Evolutionary conservation across 768 basidiomycete species (phyloP), one percentile per base, ranked within the genome.

Genomic region (Podaxis sp.): DNA sequence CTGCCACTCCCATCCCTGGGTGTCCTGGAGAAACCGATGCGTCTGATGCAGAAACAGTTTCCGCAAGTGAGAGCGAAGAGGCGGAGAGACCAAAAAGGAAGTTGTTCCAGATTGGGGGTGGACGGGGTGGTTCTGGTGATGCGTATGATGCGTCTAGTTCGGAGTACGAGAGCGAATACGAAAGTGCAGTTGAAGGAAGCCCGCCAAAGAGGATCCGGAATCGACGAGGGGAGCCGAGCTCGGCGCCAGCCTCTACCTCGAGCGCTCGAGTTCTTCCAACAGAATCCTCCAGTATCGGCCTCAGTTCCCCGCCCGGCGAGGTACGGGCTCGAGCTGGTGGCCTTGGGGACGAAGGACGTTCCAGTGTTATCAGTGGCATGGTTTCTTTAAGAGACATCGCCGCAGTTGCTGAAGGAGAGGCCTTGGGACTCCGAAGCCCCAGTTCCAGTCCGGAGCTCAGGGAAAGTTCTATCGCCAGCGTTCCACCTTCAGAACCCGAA

Each of bases 381-480:
- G 0, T 7, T 19, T 19, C n/a, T 19, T 17, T 19, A 19, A 22
- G 43, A 7, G 43, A 46, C 19, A 46, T 17, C 43, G 7, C 7
- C 43, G 2, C 17, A 46, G 43, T 2, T 17, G 43, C 19, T 17
- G n/a, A 46, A 17, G 7, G 43, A 46, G 43, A 46, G 40, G 40
- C 40, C 40, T 41, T 41, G n/a, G n/a, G 19, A 17, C 7, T 15
- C 38, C 22, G 13, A 9, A 9, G 54, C 11, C 40, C 53, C 25
- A 61, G 61, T 36, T n/a, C 22, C 27, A 64, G 56, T 25, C 58
- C 67, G 3, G 55, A 61, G 6, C 37, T 49, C 38, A 61, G 61
- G 43, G 63, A 65, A 25, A 27, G 50, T 25, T 58, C 63, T 15
- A 17, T 37, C 11, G 17, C 19, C 25, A 63, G 55, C 33, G 40